phyloP scores from a whole-genome alignment of 2,329 filamentous ascomycete genomes.

The Grosmannia huntii region DNA sequence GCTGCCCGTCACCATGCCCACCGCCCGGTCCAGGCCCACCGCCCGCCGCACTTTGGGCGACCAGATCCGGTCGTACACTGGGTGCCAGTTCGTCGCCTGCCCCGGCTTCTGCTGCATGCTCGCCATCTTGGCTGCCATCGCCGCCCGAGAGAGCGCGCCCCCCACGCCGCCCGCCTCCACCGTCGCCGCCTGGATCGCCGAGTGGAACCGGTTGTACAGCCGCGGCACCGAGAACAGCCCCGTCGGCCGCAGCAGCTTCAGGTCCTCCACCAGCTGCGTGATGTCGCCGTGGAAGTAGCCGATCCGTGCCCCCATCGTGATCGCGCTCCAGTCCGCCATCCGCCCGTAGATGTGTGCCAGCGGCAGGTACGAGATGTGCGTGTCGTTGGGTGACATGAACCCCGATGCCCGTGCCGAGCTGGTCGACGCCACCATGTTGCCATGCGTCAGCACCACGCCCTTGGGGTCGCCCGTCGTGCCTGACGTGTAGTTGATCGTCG shows the following conservation, averaged over 20 bases:
- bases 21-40: conserved; percentile 63
- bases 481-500: conserved; percentile 87
- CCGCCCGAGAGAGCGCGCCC: conserved; percentile 67
- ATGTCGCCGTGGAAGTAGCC: conserved; percentile 95
- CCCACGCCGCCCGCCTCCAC: conserved; percentile 67
- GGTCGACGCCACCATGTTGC: conserved; percentile 63
- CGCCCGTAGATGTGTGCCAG: conserved; percentile 91
- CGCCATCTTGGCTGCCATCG: conserved; percentile 68
- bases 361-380: conserved; percentile 76
- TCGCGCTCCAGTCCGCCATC: conserved; percentile 61
- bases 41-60: conserved; percentile 74
- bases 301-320: conserved; percentile 61
- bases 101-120: conserved; percentile 58
- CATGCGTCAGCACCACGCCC: conserved; percentile 72
- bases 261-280: conserved; percentile 71
- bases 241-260: conserved; percentile 77
- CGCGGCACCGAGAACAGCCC: conserved; percentile 80
- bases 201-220: conserved; percentile 81
- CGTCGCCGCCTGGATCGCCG: conserved; percentile 67
- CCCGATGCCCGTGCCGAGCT: conserved; percentile 45
- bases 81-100: conserved; percentile 66
- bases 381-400: conserved; percentile 39
- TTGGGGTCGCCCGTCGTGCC: conserved; percentile 76
- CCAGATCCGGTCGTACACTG: conserved; percentile 80
- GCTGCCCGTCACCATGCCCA: conserved; percentile 72